Base-by-base conservation (phyloP, 495 filamentous ascomycete species). In the Talaromyces ruber region DNA sequence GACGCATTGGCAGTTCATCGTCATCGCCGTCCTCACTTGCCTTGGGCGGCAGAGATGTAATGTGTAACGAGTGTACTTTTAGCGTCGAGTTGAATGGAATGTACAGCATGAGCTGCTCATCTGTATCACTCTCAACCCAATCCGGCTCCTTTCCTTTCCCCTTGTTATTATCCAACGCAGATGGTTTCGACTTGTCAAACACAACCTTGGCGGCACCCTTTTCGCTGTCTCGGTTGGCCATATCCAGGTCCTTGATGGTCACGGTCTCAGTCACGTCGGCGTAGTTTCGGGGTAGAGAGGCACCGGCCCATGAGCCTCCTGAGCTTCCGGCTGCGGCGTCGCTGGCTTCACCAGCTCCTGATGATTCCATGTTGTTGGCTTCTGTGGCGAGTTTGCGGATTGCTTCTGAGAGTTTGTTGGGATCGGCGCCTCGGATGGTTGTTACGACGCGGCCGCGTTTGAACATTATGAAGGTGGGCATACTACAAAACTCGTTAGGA, bases 71-170 rank as follows among this genome's bases (percentile, higher is more conserved):
- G 71, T 97, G 93, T 29, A 97, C 82, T 80, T 98, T 98, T 62
- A 97, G 67, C 54, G 87, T 91, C 9, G 88, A 85, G 72, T 92
- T 86, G 74, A 98, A 97, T 8, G 94, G 94, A 54, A 96, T 78
- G 71, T 88, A 97, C 58, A 98, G 83, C 87, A 98, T 90, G 63
- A 98, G 73, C 80, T 98, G 95, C 77, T 97, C 92, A 71, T 98
- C 94, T n/a, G 93, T 96, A 70, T 97, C 95, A 69, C 91, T 97
- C 80, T 98, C 91, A n/a, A 97, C 84, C 91, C 92, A 98, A 74
- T 98, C 94, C 58, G 84, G 84, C 32, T 76, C 64, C 51, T 72
- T 81, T 14, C 70, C 76, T 72, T 88, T 90, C 43, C 83, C 82
- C 66, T 88, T 88, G 4, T 64, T 61, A 18, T 65, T 64, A 12